Percentiles rank a stretch among this genome's conserved stretches.
Conservation (phyloP, 345 rosid genomes). For the Eucalyptus lansdowneana region DNA sequence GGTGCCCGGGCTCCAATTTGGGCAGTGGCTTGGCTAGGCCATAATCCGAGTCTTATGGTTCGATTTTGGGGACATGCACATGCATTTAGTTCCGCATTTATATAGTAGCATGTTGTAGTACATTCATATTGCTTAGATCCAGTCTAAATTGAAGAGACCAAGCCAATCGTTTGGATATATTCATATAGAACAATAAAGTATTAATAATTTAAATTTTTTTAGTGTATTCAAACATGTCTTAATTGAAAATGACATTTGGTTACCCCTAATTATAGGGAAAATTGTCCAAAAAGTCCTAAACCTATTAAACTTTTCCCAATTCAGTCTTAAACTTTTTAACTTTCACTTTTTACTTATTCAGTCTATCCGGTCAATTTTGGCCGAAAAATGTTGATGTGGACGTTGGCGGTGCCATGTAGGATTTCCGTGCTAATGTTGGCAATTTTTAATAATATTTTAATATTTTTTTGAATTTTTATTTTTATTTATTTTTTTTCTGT, state of each 20-base stretch:
- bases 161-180: neutral
- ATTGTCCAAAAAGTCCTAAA: too few relatives aligned
- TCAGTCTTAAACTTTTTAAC: rapidly evolving
- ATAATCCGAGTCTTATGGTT: neutral
- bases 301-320: rapidly evolving
- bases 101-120: neutral
- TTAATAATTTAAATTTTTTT: neutral
- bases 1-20: neutral
- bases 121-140: neutral
- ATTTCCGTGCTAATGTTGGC: rapidly evolving
- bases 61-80: neutral
- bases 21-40: neutral
- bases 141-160: neutral
- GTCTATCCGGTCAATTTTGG: rapidly evolving
- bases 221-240: neutral
- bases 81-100: neutral
- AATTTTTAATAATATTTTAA: too few relatives aligned
- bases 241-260: neutral
- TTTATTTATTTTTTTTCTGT: too few relatives aligned
- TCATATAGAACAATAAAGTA: neutral
- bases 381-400: rapidly evolving
- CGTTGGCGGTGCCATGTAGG: rapidly evolving
- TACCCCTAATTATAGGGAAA: neutral
- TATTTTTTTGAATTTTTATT: too few relatives aligned
- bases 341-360: rapidly evolving